Evolutionary conservation across 1,284 basidiomycete species (phyloP), one percentile per base, ranked within the genome.

Genomic region (Ceratobasidium sp.): DNA sequence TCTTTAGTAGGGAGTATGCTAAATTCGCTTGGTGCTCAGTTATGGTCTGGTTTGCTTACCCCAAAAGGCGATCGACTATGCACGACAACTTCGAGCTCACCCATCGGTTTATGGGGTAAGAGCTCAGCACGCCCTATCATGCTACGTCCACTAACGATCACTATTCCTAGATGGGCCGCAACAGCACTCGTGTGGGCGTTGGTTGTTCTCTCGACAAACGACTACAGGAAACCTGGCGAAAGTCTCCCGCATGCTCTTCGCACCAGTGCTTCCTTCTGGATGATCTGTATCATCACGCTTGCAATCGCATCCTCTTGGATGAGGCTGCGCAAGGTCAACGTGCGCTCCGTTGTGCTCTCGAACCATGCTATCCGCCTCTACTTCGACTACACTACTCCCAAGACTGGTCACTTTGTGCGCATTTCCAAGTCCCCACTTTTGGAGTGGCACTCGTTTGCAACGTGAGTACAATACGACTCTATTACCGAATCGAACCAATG

Each of bases 361-460:
- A 84, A 85, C 67, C 89, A 90, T 81, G 89, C 89, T 1, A 86
- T 90, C 68, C 84, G 88, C 47, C 81, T 90, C 31, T 86, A 89
- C 82, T 88, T 90, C 81, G 86, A 90, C 73, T 89, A 90, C 79
- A 85, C 86, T 86, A 88, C 87, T 0, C 87, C 89, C 10, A 85
- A 85, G 64, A 83, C 89, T 56, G 89, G 89, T 31, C 88, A 86
- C 80, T 89, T 89, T 81, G 86, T 86, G 26, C 86, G 89, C 71
- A 83, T 90, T 77, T 88, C 89, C 1, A 85, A 86, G 35, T 84
- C 83, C 76, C 89, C 89, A 17, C 83, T 89, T 58, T 82, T 86
- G 47, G 89, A 90, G 82, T 90, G 89, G 89, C 89, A 90, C 77
- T 87, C 87, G 11, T 90, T 90, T 80, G 89, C 89, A 2, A 89